Base-by-base conservation (phyloP, 2,329 filamentous ascomycete genomes). In the Nemania bipapillata region DNA sequence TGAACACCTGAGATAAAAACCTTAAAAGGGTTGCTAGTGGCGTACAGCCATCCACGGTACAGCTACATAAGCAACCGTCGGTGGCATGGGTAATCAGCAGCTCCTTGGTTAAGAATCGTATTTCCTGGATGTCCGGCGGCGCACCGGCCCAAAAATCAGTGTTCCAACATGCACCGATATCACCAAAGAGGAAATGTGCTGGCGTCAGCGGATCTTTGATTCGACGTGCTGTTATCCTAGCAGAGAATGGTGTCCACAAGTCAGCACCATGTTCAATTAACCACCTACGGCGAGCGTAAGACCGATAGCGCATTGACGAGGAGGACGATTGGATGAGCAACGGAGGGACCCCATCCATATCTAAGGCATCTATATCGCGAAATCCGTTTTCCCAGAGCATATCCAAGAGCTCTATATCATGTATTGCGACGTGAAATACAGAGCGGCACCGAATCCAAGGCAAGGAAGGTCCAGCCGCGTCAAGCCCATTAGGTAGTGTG, bases 241-340 rank as follows among this genome's bases (percentile, higher is more conserved):
- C 15, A n/a, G 40, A n/a, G 17, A 58, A 58, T 24, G 42, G 58
- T 9, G 24, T 52, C 58, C 58, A 61, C 5, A 30, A 49, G 47
- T 61, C 42, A 11, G 58, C 58, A 35, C 58, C 58, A 52, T 61
- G 58, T 45, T 61, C 47, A 11, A 50, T 52, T 20, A 61, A 22
- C 58, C 45, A 61, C 12, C 7, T 49, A 24, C 9, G 32, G 42
- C 22, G 40, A 45, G 4, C 15, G 15, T 45, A 45, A 17, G 4
- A 45, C 20, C n/a, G n/a, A 5, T 5, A n/a, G 2, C 40, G 15
- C n/a, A 12, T n/a, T 45, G 4, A 4, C 12, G 17, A 45, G n/a
- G 12, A 4, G 12, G n/a, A n/a, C 4, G 12, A 45, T 4, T 45
- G 15, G 40, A 12, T 45, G 15, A 45, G 40, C 20, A 45, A n/a